phyloP scores from a whole-genome alignment of 2,329 filamentous ascomycete species.

The Talaromyces piceae region DNA sequence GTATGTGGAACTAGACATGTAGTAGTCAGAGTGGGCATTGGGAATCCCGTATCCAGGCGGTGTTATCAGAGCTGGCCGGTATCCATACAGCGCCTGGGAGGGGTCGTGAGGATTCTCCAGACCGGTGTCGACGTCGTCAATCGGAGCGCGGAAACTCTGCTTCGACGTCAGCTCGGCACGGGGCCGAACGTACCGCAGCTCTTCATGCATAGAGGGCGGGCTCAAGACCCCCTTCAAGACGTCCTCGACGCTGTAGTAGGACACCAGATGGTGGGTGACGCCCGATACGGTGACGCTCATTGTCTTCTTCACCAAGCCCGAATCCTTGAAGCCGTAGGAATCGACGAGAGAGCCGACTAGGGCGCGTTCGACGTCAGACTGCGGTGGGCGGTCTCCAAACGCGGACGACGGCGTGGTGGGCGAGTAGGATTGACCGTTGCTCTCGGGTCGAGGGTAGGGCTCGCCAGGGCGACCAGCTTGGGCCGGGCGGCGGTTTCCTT shows the following conservation, averaged over 20 bases:
- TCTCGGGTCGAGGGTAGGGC: slow-evolving; percentile 42
- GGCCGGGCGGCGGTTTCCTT: slow-evolving; percentile 45
- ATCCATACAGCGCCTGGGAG: slow-evolving; percentile 33
- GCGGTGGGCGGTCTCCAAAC: slow-evolving; percentile 31
- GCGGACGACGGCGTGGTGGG: slow-evolving; percentile 27
- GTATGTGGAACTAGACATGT: slow-evolving; percentile 28
- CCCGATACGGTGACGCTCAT: slow-evolving; percentile 71
- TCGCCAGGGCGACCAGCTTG: slow-evolving; percentile 44
- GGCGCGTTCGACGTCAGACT: slow-evolving; percentile 45
- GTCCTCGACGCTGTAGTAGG: slow-evolving; percentile 79
- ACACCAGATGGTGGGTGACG: slow-evolving; percentile 76
- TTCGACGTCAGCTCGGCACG: slow-evolving; percentile 52
- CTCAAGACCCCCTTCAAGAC: slow-evolving; percentile 56
- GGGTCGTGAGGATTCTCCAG: slow-evolving; percentile 34
- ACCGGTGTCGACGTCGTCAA: slow-evolving; percentile 51
- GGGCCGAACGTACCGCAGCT: slow-evolving; percentile 46
- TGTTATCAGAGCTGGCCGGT: slow-evolving; percentile 31
- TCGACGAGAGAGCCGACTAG: slow-evolving; percentile 81
- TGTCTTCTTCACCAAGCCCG: slow-evolving; percentile 85
- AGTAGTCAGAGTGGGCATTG: slow-evolving; percentile 28
- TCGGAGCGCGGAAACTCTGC: slow-evolving; percentile 60
- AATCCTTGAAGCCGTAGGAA: slow-evolving; percentile 77
- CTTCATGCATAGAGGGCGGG: slow-evolving; percentile 51
- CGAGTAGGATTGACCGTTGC: slow-evolving; percentile 32
- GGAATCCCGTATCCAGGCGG: slow-evolving; percentile 30